Percentiles rank a stretch among this genome's conserved stretches.
phyloP scores from a whole-genome alignment of 2,329 filamentous ascomycete species.

The Ceratocystis destructans region DNA sequence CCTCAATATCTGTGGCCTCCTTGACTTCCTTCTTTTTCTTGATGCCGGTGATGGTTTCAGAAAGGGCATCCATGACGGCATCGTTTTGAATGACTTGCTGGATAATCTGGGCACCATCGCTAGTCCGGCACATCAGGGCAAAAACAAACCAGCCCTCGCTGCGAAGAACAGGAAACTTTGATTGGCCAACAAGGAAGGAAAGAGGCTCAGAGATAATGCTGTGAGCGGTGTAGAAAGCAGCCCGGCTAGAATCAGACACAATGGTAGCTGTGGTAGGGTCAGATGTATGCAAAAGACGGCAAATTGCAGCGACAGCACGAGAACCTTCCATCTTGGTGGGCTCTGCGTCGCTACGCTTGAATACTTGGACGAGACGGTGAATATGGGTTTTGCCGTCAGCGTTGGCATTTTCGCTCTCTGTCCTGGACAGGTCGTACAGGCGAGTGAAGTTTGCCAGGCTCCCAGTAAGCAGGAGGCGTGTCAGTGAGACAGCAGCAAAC shows the following conservation, averaged over 20 bases:
- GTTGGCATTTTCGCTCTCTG: constrained; percentile 24
- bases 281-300: constrained; percentile 37
- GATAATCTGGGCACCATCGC: constrained; percentile 36
- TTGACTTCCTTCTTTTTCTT: constrained; percentile 16
- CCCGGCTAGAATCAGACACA: constrained; percentile 22
- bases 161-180: constrained; percentile 44
- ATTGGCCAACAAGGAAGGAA: constrained; percentile 40
- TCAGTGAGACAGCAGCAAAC: constrained; percentile 45
- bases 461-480: constrained; percentile 41
- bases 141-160: constrained; percentile 51
- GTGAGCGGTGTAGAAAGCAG: constrained; percentile 35
- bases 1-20: constrained; percentile 4
- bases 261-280: constrained; percentile 23
- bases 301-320: constrained; percentile 38
- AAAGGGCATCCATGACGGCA: constrained; percentile 9
- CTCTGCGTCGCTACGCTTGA: constrained; percentile 29
- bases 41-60: constrained; percentile 11
- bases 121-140: constrained; percentile 43
- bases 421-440: constrained; percentile 32
- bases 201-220: constrained; percentile 31
- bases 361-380: constrained; percentile 28
- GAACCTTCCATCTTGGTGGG: constrained; percentile 48
- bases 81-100: constrained; percentile 29
- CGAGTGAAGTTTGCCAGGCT: constrained; percentile 38
- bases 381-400: constrained; percentile 8